Conservation (phyloP, 2,329 filamentous ascomycete genomes). For the Metarhizium guizhouense region DNA sequence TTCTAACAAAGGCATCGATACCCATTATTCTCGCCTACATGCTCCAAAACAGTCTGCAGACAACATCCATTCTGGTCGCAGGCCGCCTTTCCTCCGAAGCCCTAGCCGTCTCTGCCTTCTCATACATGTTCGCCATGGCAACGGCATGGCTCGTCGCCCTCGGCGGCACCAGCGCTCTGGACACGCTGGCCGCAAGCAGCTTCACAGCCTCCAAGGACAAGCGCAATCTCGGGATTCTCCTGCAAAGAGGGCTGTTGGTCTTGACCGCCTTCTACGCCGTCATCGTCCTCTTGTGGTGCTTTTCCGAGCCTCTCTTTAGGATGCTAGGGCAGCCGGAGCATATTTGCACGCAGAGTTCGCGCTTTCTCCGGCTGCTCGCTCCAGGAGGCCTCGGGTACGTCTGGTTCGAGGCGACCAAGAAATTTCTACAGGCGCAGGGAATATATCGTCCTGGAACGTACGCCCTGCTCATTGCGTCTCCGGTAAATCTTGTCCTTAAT, state of each 20-base stretch:
- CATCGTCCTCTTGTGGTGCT: slow-evolving; percentile 65
- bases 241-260: slow-evolving; percentile 69
- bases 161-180: slow-evolving; percentile 76
- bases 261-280: slow-evolving; percentile 64
- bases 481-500: slow-evolving; percentile 72
- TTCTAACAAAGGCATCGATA: slow-evolving; percentile 53
- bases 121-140: slow-evolving; percentile 90
- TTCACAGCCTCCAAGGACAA: slow-evolving; percentile 77
- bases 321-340: slow-evolving; percentile 69
- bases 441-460: slow-evolving; percentile 80
- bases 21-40: slow-evolving; percentile 80
- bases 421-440: slow-evolving; percentile 81
- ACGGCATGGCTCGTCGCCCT: slow-evolving; percentile 81
- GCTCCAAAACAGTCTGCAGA: slow-evolving; percentile 79
- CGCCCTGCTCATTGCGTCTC: slow-evolving; percentile 73
- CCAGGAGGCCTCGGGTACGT: slow-evolving; percentile 80
- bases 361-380: slow-evolving; percentile 63
- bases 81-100: slow-evolving; percentile 72
- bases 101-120: slow-evolving; percentile 73
- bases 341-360: slow-evolving; percentile 54
- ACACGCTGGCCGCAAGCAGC: slow-evolving; percentile 73
- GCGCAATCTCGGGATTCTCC: slow-evolving; percentile 66
- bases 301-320: slow-evolving; percentile 64
- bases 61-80: slow-evolving; percentile 70
- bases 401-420: slow-evolving; percentile 80